Evolutionary conservation across 176 grass and related monocot species (phyloP).

Genomic region (Oryza longistaminata): DNA sequence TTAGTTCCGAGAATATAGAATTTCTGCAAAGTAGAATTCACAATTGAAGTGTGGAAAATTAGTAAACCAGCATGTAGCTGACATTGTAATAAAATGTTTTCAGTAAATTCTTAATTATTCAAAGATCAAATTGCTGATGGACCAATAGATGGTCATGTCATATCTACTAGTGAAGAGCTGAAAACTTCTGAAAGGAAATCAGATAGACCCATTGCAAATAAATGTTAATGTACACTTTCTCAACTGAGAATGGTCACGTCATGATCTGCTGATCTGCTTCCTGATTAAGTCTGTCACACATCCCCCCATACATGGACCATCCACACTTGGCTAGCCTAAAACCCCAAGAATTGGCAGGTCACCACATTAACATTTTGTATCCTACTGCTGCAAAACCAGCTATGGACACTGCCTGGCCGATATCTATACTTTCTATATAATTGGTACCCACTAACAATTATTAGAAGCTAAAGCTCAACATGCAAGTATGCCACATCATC

Average conservation of each 20-base stretch:
- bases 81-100: constrained; percentile 7
- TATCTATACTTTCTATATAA: too few species aligned
- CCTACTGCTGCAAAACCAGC: neutral
- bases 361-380: neutral
- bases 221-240: neutral
- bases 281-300: neutral
- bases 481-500: too few species aligned
- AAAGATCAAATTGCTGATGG: neutral
- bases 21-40: constrained; percentile 56
- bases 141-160: neutral
- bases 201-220: neutral
- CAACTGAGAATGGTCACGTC: neutral
- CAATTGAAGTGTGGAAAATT: constrained; percentile 19
- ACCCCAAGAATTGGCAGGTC: neutral
- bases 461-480: too few species aligned
- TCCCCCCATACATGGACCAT: neutral
- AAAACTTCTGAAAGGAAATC: neutral
- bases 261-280: neutral
- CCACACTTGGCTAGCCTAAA: neutral
- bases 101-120: constrained; percentile 9
- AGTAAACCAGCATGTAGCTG: neutral
- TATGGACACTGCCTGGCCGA: neutral
- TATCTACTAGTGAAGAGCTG: neutral
- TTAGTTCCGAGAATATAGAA: constrained; percentile 92
- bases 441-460: too few species aligned